Base-by-base conservation (phyloP, 2,329 filamentous ascomycete genomes). In the Ascochyta pisi region DNA sequence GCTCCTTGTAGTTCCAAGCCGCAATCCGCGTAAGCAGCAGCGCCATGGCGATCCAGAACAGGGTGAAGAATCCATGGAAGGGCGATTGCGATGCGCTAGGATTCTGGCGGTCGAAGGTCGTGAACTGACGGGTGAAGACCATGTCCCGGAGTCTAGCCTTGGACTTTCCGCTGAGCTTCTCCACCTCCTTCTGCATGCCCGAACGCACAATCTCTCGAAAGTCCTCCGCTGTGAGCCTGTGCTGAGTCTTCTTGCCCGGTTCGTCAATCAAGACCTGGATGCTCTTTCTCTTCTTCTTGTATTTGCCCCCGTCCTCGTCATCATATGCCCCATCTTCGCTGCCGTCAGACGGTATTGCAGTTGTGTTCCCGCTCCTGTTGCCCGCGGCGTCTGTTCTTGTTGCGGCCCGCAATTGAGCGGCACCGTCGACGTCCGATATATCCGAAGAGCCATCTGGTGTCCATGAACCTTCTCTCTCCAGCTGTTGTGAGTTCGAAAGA, bases 11-110 rank as follows among this genome's bases (percentile, higher is more conserved):
- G 67, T 92, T 93, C 37, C 85, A 81, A 29, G 85, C 84, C 0
- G 83, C 87, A 43, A 90, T 86, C 68, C 86, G 86, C 31, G 89
- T 67, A 54, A 92, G 83, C 63, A 89, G 82, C 39, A 92, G 71
- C 6, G 83, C 82, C 59, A 91, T 86, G 8, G 83, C 82, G 42
- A 92, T 82, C 89, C 90, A 93, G 73, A 92, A 92, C 0, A 94
- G 78, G 0, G 87, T 90, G 67, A 90, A 92, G 77, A 93, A 93
- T 27, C 90, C 90, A 69, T 89, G 86, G 65, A 92, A 93, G 0
- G 87, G 87, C 38, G 86, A 91, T 43, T 87, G 86, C 3, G 84
- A 82, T 2, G 85, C 84, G 1, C 78, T 77, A 5, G 83, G 81
- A 67, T 92, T 92, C 61, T 90, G 86, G 10, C 87, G 82, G 73